Evolutionary conservation across 495 filamentous ascomycete genomes (phyloP).

Genomic region (Talaromyces borbonicus): DNA sequence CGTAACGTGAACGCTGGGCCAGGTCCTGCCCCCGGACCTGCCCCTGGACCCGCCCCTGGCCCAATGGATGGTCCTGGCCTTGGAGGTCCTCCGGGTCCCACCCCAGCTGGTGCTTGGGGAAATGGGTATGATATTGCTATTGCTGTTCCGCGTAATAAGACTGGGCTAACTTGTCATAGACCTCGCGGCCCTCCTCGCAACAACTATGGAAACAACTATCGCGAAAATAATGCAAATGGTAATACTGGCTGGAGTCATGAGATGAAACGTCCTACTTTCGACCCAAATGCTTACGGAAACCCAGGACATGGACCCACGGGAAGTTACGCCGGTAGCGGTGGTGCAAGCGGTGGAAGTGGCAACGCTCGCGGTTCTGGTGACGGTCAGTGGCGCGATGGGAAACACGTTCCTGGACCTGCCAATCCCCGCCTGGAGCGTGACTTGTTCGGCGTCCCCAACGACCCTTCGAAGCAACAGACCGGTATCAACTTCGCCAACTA

Average conservation of each 20-base stretch:
- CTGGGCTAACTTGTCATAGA: constrained; percentile 6
- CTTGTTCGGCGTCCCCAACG: constrained; percentile 87
- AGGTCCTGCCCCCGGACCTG: constrained; percentile 28
- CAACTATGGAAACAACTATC: constrained; percentile 53
- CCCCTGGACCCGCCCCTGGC: constrained; percentile 14
- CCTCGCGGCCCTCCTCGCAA: constrained; percentile 36
- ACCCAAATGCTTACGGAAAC: constrained; percentile 61
- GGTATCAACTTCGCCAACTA: constrained; percentile 99
- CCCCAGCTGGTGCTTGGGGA: constrained; percentile 18
- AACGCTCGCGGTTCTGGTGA: constrained; percentile 74
- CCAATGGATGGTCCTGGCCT: constrained; percentile 33
- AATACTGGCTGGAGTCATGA: constrained; percentile 31
- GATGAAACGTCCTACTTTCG: constrained; percentile 37
- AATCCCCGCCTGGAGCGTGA: constrained; percentile 90
- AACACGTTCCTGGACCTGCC: constrained; percentile 81
- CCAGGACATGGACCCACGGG: constrained; percentile 39
- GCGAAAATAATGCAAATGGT: constrained; percentile 41
- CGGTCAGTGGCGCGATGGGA: constrained; percentile 92
- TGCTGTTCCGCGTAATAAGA: constrained; percentile 5
- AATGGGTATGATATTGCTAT: constrained; percentile 28
- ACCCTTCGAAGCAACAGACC: constrained; percentile 86
- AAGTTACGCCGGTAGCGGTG: constrained; percentile 29
- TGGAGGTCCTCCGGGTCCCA: constrained; percentile 15
- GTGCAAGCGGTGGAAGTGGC: constrained; percentile 31
- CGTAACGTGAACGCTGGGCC: constrained; percentile 32